Evolutionary conservation across 192 early-diverging fungal genomes (phyloP).

Genomic region (Gamsiella multidivaricata): DNA sequence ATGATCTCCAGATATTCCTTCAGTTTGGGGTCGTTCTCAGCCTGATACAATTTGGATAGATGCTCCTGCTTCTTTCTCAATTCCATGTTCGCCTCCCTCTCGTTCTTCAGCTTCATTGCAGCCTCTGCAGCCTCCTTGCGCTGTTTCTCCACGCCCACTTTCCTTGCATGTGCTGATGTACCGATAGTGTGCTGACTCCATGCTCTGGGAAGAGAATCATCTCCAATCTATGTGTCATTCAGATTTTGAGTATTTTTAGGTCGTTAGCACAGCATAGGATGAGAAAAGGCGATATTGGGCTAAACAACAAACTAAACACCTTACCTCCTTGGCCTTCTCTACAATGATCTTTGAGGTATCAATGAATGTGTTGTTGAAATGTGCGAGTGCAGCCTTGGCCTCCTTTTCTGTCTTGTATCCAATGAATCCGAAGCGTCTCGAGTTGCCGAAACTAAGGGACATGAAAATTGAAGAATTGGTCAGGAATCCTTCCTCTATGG

Average conservation of each 20-base stretch:
- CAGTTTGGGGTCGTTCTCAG: constrained; percentile 83
- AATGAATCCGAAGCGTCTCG: constrained; percentile 92
- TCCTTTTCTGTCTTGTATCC: constrained; percentile 91
- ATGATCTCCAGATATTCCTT: constrained; percentile 92
- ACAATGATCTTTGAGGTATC: constrained; percentile 91
- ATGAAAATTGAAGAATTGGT: not conserved
- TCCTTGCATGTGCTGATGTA: constrained; percentile 77
- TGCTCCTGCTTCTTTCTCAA: constrained; percentile 62
- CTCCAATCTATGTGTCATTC: constrained; percentile 71
- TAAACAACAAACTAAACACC: constrained; percentile 5
- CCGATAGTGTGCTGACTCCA: constrained; percentile 93
- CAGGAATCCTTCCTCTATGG: too few relatives aligned
- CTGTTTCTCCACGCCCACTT: constrained; percentile 57
- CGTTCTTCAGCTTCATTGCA: constrained; percentile 34
- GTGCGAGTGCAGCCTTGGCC: constrained; percentile 79
- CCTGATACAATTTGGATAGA: constrained; percentile 60
- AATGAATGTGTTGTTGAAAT: constrained; percentile 94
- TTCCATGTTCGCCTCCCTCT: constrained; percentile 50
- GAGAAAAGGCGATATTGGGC: not conserved
- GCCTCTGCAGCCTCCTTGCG: constrained; percentile 47
- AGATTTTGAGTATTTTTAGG: not conserved
- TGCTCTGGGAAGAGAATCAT: constrained; percentile 82
- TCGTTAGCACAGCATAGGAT: not conserved
- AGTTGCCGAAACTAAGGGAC: constrained; percentile 71
- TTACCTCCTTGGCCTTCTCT: constrained; percentile 85